Evolutionary conservation across 2,329 filamentous ascomycete genomes (phyloP), one percentile per base, ranked within the genome.

Genomic region (Aspergillus persii): DNA sequence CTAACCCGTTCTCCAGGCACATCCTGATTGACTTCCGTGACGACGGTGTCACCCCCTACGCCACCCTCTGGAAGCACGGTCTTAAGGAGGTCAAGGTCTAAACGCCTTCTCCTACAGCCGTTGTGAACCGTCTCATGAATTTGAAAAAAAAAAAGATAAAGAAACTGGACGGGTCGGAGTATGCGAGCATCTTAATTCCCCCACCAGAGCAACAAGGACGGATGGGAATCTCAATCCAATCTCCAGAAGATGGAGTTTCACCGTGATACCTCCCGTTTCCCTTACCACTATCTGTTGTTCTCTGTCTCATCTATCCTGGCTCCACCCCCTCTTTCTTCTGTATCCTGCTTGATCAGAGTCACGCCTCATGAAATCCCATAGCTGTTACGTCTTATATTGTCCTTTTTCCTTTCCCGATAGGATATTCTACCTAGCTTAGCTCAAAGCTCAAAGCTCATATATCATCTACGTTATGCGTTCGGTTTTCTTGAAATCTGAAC

Each of bases 1-100:
- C 9, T 59, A 47, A 60, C 53, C 23, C 39, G 29, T 15, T 31
- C 58, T 53, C 29, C 31, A 93, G 90, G 87, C 84, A 96, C 71
- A 84, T 93, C 67, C 90, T 97, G 68, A 89, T 97, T 76, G 96
- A 97, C 86, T 99, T 96, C 87, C 94, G 95, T 72, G 93, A 96
- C 78, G 95, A 98, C 72, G 95, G 95, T 78, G 79, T 89, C 69
- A 98, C 94, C 57, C 95, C 95, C 61, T 99, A 85, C 76, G 84
- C 96, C 71, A 90, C 87, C 68, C 81, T 96, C 82, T 98, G 93
- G 94, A 97, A 98, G 87, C 90, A 97, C 82, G 95, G 94, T 74
- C 80, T 98, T 66, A 83, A 81, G 70, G 89, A 89, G 83, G 87
- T 87, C 84, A 98, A 99, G 91, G 92, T 98, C 70, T 99, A 94